Base-by-base conservation (phyloP, 345 rosid species). In the Gynandropsis gynandra region DNA sequence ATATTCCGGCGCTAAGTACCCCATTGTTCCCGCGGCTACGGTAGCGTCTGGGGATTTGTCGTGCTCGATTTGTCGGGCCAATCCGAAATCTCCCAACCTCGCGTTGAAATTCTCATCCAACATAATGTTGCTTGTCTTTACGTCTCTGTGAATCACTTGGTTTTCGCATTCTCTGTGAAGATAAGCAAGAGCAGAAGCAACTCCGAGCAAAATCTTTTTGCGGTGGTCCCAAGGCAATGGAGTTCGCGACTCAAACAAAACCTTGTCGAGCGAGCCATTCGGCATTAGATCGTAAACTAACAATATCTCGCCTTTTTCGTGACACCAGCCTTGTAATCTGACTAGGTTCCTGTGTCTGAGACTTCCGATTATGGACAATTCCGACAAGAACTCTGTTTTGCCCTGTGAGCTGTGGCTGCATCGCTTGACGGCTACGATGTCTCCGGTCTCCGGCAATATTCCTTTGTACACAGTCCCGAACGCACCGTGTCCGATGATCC, bases 251-350 rank as follows among this genome's bases (percentile, higher is more conserved):
- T 72, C 80, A 1, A 68, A 74, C 61, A 79, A 51, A 0, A 72
- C 81, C 46, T 74, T 76, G 38, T 79, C 85, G 5, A 79, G 72
- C 3, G 70, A 56, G 29, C 98, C 95, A 39, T 92, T 92, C 1
- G 93, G 83, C 98, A 92, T 92, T n/a, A 87, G 72, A 62, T 92
- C 98, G 17, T 87, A 92, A 0, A 92, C 98, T 17, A 92, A 52
- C 16, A 87, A 54, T 59, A 92, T 85, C 59, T 92, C 97, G 9
- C 93, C 93, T 72, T 75, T 87, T 65, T 92, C 96, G 40, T 85
- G 95, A 24, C 98, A 92, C 97, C 97, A 92, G 1, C 98, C 98
- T 70, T 85, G 96, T 42, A 92, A 76, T 19, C 85, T 52, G 1
- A 92, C 85, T 0, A 92, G 94, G 57, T 92, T 92, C 4, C 97